These are phyloP conservation scores for Rehmannia glutinosa DNA, from an alignment of 257 asterid genomes.

Conservation along the genomic window DNA sequence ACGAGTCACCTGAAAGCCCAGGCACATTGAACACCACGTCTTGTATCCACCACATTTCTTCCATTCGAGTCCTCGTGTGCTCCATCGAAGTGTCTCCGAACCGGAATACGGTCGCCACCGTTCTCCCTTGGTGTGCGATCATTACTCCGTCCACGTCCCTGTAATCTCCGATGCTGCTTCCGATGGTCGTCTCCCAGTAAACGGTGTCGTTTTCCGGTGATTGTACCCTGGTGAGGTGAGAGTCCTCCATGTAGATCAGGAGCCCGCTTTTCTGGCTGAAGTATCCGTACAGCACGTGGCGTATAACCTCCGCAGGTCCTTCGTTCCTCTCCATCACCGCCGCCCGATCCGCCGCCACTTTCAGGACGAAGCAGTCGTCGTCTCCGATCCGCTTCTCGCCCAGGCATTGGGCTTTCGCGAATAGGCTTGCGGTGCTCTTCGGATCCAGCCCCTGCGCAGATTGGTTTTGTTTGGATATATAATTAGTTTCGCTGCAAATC, in stretches of 20 bases:
- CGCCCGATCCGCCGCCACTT: conserved; percentile 72
- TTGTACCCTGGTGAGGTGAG: conserved; percentile 71
- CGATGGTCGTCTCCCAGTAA: conserved; percentile 92
- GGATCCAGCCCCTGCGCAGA: conserved; percentile 77
- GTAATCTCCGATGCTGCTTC: conserved; percentile 65
- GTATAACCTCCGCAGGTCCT: conserved; percentile 81
- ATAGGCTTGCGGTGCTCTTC: conserved; percentile 58
- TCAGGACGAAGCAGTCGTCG: conserved; percentile 80
- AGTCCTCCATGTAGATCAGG: conserved; percentile 77
- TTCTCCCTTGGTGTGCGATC: conserved; percentile 65
- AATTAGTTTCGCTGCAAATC: not conserved
- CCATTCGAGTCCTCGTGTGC: conserved; percentile 69
- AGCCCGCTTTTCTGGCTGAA: conserved; percentile 87
- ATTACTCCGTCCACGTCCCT: conserved; percentile 64
- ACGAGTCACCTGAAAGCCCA: conserved; percentile 55
- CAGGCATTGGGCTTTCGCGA: conserved; percentile 62
- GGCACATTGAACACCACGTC: conserved; percentile 74
- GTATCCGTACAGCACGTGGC: conserved; percentile 80
- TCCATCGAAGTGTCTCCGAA: conserved; percentile 64
- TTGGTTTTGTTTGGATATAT: not conserved
- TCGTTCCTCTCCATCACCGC: conserved; percentile 74
- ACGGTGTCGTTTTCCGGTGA: conserved; percentile 44
- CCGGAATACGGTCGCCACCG: conserved; percentile 74
- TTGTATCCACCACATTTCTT: conserved; percentile 58
- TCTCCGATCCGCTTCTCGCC: conserved; percentile 85